Percentiles rank a stretch among this genome's conserved stretches.
Conservation (phyloP, 2,329 filamentous ascomycete genomes). For the Trichoderma sp. region DNA sequence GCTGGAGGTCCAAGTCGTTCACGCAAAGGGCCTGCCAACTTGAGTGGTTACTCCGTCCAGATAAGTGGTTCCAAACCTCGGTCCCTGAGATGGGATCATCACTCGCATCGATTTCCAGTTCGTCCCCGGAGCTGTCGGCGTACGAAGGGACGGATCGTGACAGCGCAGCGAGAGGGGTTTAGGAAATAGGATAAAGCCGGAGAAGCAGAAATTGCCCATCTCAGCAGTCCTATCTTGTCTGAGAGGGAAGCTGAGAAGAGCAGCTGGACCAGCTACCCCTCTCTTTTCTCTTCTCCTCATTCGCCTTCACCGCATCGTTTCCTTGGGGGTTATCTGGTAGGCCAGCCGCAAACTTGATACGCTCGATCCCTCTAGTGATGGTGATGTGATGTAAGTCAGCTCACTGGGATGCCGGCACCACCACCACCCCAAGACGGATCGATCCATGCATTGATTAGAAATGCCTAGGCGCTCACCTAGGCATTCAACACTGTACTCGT, state of each 20-base stretch:
- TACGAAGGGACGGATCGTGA: background rate
- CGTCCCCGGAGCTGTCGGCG: background rate
- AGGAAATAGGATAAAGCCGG: background rate
- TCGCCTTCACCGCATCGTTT: background rate
- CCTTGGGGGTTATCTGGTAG: background rate
- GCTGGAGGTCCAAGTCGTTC: background rate
- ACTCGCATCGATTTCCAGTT: background rate
- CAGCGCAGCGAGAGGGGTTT: background rate
- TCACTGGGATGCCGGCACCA: background rate
- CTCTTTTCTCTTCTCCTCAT: background rate
- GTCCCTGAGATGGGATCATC: background rate
- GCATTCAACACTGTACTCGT: background rate
- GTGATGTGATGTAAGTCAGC: constrained; percentile 17
- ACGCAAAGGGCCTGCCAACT: background rate
- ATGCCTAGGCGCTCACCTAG: background rate
- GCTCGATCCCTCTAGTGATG: background rate
- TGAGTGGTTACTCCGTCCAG: background rate
- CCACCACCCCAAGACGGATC: background rate
- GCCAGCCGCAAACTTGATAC: background rate
- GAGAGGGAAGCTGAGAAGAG: background rate
- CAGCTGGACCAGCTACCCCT: background rate
- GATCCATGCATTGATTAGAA: constrained; percentile 1
- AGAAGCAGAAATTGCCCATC: background rate
- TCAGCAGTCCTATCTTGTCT: background rate
- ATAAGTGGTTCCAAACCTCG: background rate